Percentiles rank a stretch among this genome's conserved stretches.
These are phyloP conservation scores for Antitrichia curtipendula DNA, from an alignment of 225 moss, liverwort and hornwort species.

Conservation along the genomic window DNA sequence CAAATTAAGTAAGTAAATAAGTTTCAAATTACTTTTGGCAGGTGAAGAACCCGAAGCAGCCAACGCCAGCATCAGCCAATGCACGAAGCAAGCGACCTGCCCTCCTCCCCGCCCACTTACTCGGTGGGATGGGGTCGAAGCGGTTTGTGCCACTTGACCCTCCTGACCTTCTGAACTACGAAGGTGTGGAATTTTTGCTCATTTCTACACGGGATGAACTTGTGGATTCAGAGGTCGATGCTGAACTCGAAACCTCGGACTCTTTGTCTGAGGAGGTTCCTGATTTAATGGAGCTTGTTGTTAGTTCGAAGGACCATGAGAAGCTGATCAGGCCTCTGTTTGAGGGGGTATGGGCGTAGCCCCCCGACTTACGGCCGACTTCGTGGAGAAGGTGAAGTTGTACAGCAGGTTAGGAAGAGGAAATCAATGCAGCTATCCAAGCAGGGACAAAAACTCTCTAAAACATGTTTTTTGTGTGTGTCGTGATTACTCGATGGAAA, in stretches of 20 bases:
- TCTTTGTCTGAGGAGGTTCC: conserved; percentile 15
- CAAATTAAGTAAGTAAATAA: background rate
- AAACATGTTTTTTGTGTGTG: background rate
- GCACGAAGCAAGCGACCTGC: conserved; percentile 41
- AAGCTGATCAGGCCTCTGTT: conserved; percentile 42
- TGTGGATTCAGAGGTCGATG: conserved; percentile 39
- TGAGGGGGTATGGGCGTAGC: conserved; percentile 46
- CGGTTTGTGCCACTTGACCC: conserved; percentile 55
- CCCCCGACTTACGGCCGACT: background rate
- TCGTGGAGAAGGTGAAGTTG: background rate
- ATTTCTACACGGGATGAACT: conserved; percentile 35
- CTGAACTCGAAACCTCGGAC: conserved; percentile 23
- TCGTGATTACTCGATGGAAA: background rate
- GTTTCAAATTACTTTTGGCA: background rate
- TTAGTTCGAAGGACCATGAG: conserved; percentile 18
- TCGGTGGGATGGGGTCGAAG: conserved; percentile 31
- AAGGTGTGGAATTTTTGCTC: conserved; percentile 56
- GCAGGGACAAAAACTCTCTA: background rate
- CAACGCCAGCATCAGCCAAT: conserved; percentile 5
- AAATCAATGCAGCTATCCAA: background rate
- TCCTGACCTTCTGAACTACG: conserved; percentile 62
- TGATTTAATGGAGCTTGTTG: conserved; percentile 27
- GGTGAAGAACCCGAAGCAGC: conserved; percentile 60
- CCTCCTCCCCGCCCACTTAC: conserved; percentile 37
- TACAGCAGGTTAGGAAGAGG: background rate